Evolutionary conservation across 2,329 filamentous ascomycete species (phyloP).

Genomic region (Pseudophaeomoniella oleicola): DNA sequence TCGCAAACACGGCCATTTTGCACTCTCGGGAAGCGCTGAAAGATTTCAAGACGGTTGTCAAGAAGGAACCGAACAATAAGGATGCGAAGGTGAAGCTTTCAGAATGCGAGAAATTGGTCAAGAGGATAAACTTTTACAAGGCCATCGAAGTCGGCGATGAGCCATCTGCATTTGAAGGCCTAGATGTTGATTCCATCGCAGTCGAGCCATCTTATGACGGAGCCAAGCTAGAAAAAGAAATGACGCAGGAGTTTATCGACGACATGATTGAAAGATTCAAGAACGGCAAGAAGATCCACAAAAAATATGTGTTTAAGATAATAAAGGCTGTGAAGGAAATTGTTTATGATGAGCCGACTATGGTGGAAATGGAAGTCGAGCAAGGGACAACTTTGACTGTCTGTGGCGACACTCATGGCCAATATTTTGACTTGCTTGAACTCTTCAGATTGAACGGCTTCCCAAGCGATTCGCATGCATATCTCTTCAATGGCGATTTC

Average conservation of each 20-base stretch:
- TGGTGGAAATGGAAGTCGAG: conserved; percentile 83
- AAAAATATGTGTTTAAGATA: conserved; percentile 97
- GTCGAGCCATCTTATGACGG: conserved; percentile 82
- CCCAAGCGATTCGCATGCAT: conserved; percentile 75
- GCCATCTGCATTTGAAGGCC: conserved; percentile 77
- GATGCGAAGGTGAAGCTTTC: conserved; percentile 81
- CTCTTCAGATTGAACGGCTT: conserved; percentile 84
- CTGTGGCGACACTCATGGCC: conserved; percentile 93
- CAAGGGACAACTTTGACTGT: conserved; percentile 72
- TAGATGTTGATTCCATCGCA: conserved; percentile 73
- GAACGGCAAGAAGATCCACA: conserved; percentile 84
- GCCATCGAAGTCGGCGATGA: conserved; percentile 90
- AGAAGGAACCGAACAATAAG: conserved; percentile 74
- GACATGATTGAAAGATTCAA: conserved; percentile 97
- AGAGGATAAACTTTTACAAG: conserved; percentile 80
- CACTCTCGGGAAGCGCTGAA: conserved; percentile 74
- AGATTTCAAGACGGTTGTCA: conserved; percentile 84
- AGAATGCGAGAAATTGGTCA: conserved; percentile 90
- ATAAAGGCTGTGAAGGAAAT: conserved; percentile 79
- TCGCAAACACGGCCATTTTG: conserved; percentile 82
- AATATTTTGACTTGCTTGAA: conserved; percentile 95
- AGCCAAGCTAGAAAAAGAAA: conserved; percentile 58
- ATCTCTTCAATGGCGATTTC: conserved; percentile 97
- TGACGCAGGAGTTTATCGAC: conserved; percentile 94
- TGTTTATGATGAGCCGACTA: conserved; percentile 82